Evolutionary conservation across 75 land plant species (phyloP).

Genomic region (Sequoiadendron giganteum): DNA sequence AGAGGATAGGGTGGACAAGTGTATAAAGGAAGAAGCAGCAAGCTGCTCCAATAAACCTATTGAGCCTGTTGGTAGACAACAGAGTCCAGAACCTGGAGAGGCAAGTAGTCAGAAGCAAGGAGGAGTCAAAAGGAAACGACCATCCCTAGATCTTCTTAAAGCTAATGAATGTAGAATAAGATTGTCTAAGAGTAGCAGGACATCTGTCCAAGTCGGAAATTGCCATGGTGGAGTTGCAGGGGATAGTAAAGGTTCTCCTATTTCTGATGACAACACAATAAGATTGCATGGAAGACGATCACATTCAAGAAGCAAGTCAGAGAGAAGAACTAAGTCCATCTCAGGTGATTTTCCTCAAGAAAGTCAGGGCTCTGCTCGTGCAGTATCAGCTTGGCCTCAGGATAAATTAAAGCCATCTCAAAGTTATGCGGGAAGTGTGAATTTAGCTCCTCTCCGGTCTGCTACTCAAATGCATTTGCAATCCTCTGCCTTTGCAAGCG

Average conservation of each 20-base stretch:
- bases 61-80: background rate
- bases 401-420: background rate
- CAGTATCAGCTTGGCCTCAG: slow-evolving; percentile 6
- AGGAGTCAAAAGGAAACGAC: background rate
- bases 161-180: background rate
- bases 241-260: slow-evolving; percentile 3
- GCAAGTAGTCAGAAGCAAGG: slow-evolving; percentile 10
- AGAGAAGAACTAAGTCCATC: slow-evolving; percentile 12
- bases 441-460: slow-evolving; percentile 4
- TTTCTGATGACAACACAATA: slow-evolving; percentile 8
- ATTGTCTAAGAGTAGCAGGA: slow-evolving; percentile 5
- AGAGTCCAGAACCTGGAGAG: slow-evolving; percentile 2
- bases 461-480: slow-evolving; percentile 1
- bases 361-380: slow-evolving; percentile 15
- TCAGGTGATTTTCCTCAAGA: slow-evolving; percentile 14
- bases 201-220: slow-evolving; percentile 4
- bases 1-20: slow-evolving; percentile 1
- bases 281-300: slow-evolving; percentile 3
- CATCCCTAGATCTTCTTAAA: background rate
- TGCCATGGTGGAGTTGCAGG: background rate
- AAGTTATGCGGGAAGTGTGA: slow-evolving; percentile 9
- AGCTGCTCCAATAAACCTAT: slow-evolving; percentile 13
- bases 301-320: background rate
- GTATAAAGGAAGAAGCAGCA: slow-evolving; percentile 12
- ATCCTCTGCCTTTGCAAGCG: slow-evolving; percentile 6